Conservation (phyloP, 106 monocot genomes). For the Hemerocallis citrina region DNA sequence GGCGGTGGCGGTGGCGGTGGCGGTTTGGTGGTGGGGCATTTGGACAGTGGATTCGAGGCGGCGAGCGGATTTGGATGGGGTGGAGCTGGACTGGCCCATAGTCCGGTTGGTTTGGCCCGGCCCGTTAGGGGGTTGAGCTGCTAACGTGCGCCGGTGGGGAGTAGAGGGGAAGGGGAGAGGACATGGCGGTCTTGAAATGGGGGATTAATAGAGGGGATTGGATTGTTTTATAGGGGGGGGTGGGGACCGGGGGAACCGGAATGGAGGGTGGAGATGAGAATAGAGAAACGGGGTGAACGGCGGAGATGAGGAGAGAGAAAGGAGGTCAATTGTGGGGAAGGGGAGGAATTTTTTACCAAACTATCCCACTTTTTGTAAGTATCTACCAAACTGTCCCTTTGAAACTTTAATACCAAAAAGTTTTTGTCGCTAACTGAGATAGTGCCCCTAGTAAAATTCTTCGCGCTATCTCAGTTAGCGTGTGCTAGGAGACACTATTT, state of each 20-base stretch:
- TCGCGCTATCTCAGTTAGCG: too few relatives aligned
- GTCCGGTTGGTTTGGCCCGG: background rate
- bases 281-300: too few relatives aligned
- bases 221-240: background rate
- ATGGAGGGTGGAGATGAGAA: constrained; percentile 4
- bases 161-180: too few relatives aligned
- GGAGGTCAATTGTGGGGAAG: background rate
- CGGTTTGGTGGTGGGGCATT: background rate
- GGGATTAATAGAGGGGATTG: background rate
- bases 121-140: background rate
- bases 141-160: background rate
- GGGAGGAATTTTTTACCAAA: too few relatives aligned
- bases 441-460: too few relatives aligned
- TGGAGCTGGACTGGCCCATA: constrained; percentile 23
- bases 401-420: too few relatives aligned
- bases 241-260: too few relatives aligned
- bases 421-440: too few relatives aligned
- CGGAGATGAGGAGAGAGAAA: too few relatives aligned
- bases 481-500: too few relatives aligned
- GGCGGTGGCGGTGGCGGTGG: background rate
- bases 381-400: too few relatives aligned
- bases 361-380: too few relatives aligned
- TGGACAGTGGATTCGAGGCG: background rate
- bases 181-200: background rate
- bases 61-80: background rate